Evolutionary conservation across 176 grass and related monocot species (phyloP), one percentile per base, ranked within the genome.

Genomic region (Oryza punctata): DNA sequence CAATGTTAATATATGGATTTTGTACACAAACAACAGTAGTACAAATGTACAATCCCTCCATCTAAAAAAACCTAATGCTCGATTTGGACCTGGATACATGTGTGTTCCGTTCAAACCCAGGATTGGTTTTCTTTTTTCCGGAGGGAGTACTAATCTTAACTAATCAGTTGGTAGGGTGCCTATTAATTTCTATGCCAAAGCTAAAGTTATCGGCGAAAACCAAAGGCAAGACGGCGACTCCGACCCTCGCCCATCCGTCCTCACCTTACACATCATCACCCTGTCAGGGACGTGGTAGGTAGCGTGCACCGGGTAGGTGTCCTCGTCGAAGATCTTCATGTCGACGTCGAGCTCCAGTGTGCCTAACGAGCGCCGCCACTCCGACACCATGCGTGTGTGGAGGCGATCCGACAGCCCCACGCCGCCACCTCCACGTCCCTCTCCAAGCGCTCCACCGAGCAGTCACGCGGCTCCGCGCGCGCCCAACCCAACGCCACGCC

Each of bases 401-500:
- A 79, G 40, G 14, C 21, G 40, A 13, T 4, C 23, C 6, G 67
- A 78, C 40, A 85, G 52, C 13, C 84, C 54, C 54, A 72, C 84
- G 61, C 45, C 69, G 74, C 61, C 60, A 66, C 44, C 44, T 67
- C 29, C 7, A 81, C 32, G 43, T 30, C 69, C 12, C n/a, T 43
- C 1, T 3, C 32, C 85, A 24, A 19, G n/a, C 69, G 63, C 70
- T 35, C 45, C 77, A 21, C 16, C 15, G 5, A 4, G 69, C 69
- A 73, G 84, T 21, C 84, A 23, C 76, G 10, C 7, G 59, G 68
- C 30, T 86, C 76, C 44, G 40, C 61, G 61, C 61, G 60, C 26
- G 61, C 77, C 77, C 69, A 86, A 7, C 70, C 77, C 45, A 75
- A 77, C 30, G 85, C 61, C 8, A 81, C 77, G 70, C 63, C 77